These are phyloP conservation scores for Marasmius tenuissimus DNA, from an alignment of 1,284 basidiomycete species.

Conservation along the genomic window DNA sequence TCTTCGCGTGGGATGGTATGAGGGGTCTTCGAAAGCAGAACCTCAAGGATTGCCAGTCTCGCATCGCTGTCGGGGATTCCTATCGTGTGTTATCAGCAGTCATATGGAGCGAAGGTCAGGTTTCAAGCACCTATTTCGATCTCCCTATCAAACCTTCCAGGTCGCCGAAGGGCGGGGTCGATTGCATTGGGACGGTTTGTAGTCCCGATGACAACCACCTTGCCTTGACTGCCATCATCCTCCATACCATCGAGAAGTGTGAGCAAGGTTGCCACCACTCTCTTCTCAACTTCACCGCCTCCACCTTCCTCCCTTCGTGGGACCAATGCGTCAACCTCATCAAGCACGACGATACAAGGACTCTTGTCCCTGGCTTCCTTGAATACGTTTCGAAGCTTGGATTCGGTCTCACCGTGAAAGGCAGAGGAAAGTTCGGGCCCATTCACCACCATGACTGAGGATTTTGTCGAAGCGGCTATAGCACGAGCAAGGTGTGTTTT, in stretches of 20 bases:
- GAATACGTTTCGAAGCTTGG: constrained; percentile 88
- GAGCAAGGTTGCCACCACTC: constrained; percentile 93
- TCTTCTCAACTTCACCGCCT: constrained; percentile 92
- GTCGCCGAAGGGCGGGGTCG: constrained; percentile 92
- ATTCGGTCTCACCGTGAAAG: constrained; percentile 96
- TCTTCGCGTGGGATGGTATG: constrained; percentile 65
- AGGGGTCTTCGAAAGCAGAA: constrained; percentile 81
- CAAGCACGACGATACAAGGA: constrained; percentile 92
- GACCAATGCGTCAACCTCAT: constrained; percentile 95
- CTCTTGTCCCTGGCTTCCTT: constrained; percentile 77
- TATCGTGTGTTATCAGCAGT: constrained; percentile 27
- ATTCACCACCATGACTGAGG: constrained; percentile 86
- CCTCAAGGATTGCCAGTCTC: constrained; percentile 80
- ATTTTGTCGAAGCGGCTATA: constrained; percentile 79
- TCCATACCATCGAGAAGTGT: constrained; percentile 96
- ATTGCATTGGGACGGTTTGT: constrained; percentile 98
- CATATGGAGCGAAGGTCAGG: not conserved
- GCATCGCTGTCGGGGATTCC: constrained; percentile 88
- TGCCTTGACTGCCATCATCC: constrained; percentile 45
- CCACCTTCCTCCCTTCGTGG: constrained; percentile 86
- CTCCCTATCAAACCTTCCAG: constrained; percentile 95
- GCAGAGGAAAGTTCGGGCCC: constrained; percentile 94
- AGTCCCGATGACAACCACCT: constrained; percentile 95
- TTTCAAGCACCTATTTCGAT: constrained; percentile 84
- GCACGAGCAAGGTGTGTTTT: constrained; percentile 93